Evolutionary conservation across 139 green algal genomes (phyloP), one percentile per base, ranked within the genome.

Genomic region (Yamagishiella unicocca): DNA sequence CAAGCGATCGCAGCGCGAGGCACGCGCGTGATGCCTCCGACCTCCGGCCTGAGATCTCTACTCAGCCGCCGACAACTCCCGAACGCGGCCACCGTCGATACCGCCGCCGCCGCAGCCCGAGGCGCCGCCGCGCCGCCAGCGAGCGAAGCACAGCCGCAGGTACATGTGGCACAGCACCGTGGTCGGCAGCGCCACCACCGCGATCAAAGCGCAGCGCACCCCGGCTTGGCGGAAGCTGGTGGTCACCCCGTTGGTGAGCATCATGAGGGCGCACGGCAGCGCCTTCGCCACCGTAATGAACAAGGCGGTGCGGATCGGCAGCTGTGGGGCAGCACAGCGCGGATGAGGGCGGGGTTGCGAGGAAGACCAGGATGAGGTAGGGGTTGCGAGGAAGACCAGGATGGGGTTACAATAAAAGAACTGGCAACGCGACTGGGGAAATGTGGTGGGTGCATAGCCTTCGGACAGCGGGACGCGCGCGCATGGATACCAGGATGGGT

Each of bases 81-180:
- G n/a, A n/a, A n/a, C 64, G 1, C 31, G 1, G 67, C 35, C 35
- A 14, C 67, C 9, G 67, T 24, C 10, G 67, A 5, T 42, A 45
- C 42, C 46, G 43, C 27, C 45, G 27, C n/a, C 21, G 45, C 2
- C 1, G 24, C 70, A 19, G 21, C 40, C 70, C 25, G n/a, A n/a
- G n/a, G 4, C 62, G n/a, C n/a, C 25, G 29, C n/a, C 7, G 29
- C 40, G 40, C 40, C 70, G 70, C 70, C 40, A 37, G 27, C 43
- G 73, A 3, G 27, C 7, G 45, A 81, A 81, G 73, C 73, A 64
- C 14, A 64, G 45, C 0, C 73, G 43, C 73, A 81, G 43, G 43
- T 81, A 81, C 5, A 45, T 43, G 73, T 81, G 43, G 73, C 73
- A 81, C 27, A 66, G 5, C 17, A 64, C 14, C 3, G 73, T 81